Conservation (phyloP, 352 stramenopile genomes). For the Phytophthora kernoviae region DNA sequence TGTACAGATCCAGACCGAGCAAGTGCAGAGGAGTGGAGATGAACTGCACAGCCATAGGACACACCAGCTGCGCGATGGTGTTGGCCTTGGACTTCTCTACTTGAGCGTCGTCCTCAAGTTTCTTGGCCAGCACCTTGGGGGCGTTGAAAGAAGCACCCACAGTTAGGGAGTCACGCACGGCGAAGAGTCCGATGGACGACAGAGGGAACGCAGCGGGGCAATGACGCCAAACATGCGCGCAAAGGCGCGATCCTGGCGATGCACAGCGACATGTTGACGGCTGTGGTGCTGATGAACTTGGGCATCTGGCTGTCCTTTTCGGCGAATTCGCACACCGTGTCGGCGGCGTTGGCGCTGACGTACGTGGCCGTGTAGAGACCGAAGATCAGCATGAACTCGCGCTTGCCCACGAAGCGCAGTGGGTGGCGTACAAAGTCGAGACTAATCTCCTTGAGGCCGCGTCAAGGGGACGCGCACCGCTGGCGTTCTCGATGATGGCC, state of each 20-base stretch:
- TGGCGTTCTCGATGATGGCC: conserved; percentile 91
- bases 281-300: conserved; percentile 89
- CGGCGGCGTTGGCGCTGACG: conserved; percentile 83
- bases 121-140: conserved; percentile 65
- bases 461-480: conserved; percentile 63
- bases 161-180: conserved; percentile 84
- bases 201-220: conserved; percentile 73
- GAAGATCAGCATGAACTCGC: conserved; percentile 91
- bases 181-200: conserved; percentile 85
- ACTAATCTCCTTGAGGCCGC: conserved; percentile 69
- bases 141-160: conserved; percentile 90
- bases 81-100: conserved; percentile 58
- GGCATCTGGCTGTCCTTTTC: conserved; percentile 83
- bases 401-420: conserved; percentile 81
- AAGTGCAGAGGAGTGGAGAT: conserved; percentile 90
- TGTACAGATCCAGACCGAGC: conserved; percentile 90
- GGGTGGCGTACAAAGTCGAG: conserved; percentile 66
- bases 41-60: conserved; percentile 85
- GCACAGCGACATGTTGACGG: conserved; percentile 91
- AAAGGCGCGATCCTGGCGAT: conserved; percentile 92
- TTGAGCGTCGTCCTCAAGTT: conserved; percentile 56
- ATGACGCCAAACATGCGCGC: conserved; percentile 92
- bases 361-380: conserved; percentile 92
- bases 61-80: conserved; percentile 81
- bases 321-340: conserved; percentile 83